phyloP scores from a whole-genome alignment of 345 rosid genomes.

The Geranium rotundifolium region DNA sequence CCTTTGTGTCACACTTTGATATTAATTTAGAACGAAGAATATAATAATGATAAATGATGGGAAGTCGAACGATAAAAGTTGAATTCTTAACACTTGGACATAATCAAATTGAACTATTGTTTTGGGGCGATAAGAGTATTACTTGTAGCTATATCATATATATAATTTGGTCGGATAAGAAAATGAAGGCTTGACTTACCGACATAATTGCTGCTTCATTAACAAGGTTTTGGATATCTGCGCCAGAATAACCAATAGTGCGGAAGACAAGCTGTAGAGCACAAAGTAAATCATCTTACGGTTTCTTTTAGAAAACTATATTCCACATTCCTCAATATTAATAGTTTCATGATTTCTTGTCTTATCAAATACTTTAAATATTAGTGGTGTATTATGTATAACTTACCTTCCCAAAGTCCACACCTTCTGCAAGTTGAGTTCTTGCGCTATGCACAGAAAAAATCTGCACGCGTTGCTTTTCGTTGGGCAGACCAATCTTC shows the following conservation, averaged over 20 bases:
- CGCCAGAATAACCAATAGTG: slow-evolving; percentile 92
- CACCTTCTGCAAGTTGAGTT: slow-evolving; percentile 76
- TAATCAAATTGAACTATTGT: too few species aligned
- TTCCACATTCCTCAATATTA: neutral
- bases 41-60: neutral
- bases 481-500: slow-evolving; percentile 90
- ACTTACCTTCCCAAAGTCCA: slow-evolving; percentile 64
- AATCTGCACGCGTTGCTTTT: slow-evolving; percentile 81
- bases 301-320: neutral
- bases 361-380: too few species aligned
- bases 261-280: slow-evolving; percentile 77
- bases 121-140: too few species aligned
- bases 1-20: neutral
- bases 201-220: slow-evolving; percentile 98
- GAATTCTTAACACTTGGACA: too few species aligned
- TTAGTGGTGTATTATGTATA: neutral
- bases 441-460: slow-evolving; percentile 84
- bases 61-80: too few species aligned
- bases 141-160: too few species aligned
- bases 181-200: slow-evolving; percentile 36
- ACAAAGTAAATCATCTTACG: neutral
- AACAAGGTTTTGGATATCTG: slow-evolving; percentile 91
- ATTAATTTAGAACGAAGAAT: neutral
- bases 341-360: too few species aligned
- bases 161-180: neutral